Evolutionary conservation across 73 alveolate genomes (phyloP).

Genomic region (Paramecium sexaurelia): DNA sequence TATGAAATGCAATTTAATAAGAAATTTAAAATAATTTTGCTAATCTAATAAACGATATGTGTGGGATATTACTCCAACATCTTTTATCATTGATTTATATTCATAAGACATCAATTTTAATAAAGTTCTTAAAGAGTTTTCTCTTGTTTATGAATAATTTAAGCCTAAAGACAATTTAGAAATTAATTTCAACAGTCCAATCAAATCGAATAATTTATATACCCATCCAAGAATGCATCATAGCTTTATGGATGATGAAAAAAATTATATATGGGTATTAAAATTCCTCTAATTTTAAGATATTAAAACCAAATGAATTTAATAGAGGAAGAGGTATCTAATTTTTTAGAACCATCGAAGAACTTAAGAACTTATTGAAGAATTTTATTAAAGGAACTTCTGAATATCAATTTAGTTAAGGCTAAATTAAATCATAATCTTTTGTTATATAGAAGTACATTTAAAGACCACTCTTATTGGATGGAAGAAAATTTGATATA

Average conservation of each 20-base stretch:
- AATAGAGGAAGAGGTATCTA: conserved; percentile 90
- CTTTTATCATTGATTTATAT: not conserved
- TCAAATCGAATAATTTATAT: not conserved
- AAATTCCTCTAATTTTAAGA: not conserved
- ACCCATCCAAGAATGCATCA: not conserved
- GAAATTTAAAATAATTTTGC: not conserved
- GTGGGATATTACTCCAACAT: conserved; percentile 36
- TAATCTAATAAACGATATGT: not conserved
- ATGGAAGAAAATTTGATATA: conserved; percentile 95
- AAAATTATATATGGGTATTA: conserved; percentile 76
- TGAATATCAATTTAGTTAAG: conserved; percentile 48
- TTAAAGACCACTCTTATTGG: conserved; percentile 90
- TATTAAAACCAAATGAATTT: conserved; percentile 79
- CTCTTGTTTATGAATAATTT: not conserved
- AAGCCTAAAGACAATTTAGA: not conserved
- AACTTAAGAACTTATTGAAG: conserved; percentile 65
- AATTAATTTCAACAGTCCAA: not conserved
- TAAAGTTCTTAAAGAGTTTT: not conserved
- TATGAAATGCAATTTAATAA: not conserved
- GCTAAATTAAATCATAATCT: conserved; percentile 37
- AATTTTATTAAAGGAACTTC: conserved; percentile 68
- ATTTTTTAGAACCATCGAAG: conserved; percentile 74
- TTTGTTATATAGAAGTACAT: conserved; percentile 92
- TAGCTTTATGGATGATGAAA: not conserved
- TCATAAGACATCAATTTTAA: not conserved